Evolutionary conservation across 2,329 filamentous ascomycete genomes (phyloP).

Genomic region (Nemania sp.): DNA sequence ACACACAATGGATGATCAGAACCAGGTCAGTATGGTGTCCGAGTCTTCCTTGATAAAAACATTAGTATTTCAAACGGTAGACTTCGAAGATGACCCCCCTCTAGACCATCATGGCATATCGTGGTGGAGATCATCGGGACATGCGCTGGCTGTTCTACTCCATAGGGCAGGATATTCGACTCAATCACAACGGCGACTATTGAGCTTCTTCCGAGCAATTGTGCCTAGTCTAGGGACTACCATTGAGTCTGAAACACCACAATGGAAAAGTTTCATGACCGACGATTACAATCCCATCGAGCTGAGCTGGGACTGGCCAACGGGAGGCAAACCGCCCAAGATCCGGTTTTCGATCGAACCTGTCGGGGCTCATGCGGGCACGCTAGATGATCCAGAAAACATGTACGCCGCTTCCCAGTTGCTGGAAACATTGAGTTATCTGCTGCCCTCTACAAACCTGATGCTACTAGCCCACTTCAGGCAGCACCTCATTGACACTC

Average conservation of each 20-base stretch:
- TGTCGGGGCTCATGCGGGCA: background rate
- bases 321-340: constrained; percentile 3
- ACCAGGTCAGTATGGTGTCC: background rate
- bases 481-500: constrained; percentile 2
- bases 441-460: too few species aligned
- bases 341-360: constrained; percentile 21
- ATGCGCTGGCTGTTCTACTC: constrained; percentile 4
- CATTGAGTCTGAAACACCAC: background rate
- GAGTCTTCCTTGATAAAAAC: constrained; percentile 4
- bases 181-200: background rate
- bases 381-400: too few species aligned
- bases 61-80: constrained; percentile 5
- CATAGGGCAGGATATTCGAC: background rate
- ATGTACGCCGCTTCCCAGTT: too few species aligned
- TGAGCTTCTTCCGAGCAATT: constrained; percentile 19
- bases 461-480: too few species aligned
- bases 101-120: constrained; percentile 5
- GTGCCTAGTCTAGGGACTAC: constrained; percentile 23
- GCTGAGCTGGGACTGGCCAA: constrained; percentile 20
- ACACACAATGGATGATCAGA: constrained; percentile 5
- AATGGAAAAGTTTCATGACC: constrained; percentile 9
- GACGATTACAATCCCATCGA: constrained; percentile 11
- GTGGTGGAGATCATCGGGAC: constrained; percentile 1
- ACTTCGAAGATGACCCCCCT: constrained; percentile 4
- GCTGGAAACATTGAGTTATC: too few species aligned